A percentile compares a stretch with the other conserved stretches of the same genome.
These are phyloP conservation scores for Elsinoe perseae DNA, from an alignment of 2,329 filamentous ascomycete genomes.

Conservation along the genomic window DNA sequence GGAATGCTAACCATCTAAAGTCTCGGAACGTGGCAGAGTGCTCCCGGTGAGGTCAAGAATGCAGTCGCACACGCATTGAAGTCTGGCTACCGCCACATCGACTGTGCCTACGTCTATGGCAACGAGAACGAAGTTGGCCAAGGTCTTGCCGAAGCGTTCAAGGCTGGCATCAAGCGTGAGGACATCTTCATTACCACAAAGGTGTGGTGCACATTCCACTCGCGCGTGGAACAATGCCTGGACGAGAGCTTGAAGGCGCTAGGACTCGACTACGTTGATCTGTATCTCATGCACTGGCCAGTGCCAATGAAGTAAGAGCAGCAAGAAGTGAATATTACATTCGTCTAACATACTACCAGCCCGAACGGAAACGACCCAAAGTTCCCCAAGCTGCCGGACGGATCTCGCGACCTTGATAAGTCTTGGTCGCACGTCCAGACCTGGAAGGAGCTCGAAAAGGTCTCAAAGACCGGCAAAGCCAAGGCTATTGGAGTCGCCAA, in stretches of 20 bases:
- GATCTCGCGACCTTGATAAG: conserved; percentile 63
- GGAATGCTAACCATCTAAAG: conserved; percentile 12
- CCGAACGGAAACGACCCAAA: conserved; percentile 61
- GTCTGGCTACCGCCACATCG: conserved; percentile 50
- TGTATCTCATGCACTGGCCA: conserved; percentile 80
- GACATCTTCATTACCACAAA: conserved; percentile 81
- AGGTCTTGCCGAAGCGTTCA: conserved; percentile 65
- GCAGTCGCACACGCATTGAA: conserved; percentile 43
- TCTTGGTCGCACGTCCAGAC: conserved; percentile 65
- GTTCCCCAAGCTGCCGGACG: conserved; percentile 68
- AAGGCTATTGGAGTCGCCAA: conserved; percentile 46
- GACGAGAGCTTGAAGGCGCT: conserved; percentile 66
- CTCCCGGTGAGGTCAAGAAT: conserved; percentile 40
- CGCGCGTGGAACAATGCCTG: conserved; percentile 59
- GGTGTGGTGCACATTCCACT: conserved; percentile 75
- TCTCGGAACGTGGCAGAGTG: conserved; percentile 34
- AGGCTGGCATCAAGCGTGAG: conserved; percentile 60
- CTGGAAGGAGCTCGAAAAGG: conserved; percentile 67
- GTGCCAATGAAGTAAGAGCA: conserved; percentile 72
- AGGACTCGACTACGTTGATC: conserved; percentile 72
- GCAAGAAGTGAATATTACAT: conserved; percentile 43
- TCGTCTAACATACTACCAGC: conserved; percentile 49
- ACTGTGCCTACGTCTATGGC: conserved; percentile 68
- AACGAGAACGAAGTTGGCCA: conserved; percentile 79
- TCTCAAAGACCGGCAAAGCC: conserved; percentile 42